Evolutionary conservation across 73 alveolate genomes (phyloP), one percentile per base, ranked within the genome.

Genomic region (Paramecium pentaurelia): DNA sequence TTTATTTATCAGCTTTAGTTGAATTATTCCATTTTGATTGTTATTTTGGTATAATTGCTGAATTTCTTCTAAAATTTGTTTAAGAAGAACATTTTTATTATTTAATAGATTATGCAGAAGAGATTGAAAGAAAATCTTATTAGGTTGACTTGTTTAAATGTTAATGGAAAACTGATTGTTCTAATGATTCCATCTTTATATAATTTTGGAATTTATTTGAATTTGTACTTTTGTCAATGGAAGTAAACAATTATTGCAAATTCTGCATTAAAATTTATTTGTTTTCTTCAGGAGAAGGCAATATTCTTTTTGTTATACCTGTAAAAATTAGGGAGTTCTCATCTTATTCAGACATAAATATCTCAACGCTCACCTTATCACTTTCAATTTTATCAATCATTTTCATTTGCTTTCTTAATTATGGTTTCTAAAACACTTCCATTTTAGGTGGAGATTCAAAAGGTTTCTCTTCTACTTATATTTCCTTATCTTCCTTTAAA

Each of bases 341-440:
- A 75, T 75, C 88, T 75, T 37, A n/a, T 37, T 75, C 88, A 22
- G 88, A 75, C 88, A 75, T 75, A 37, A 75, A 75, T 75, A 75
- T 75, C 37, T 75, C 88, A 34, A 75, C 20, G n/a, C 88, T 75
- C 12, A 75, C 18, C 5, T 75, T 75, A 14, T 75, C 88, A 75
- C 60, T 75, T 20, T 75, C 88, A 3, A 75, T 34, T 45, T 75
- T 75, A 34, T 75, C 88, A 34, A 75, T 70, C 49, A 30, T 75
- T 45, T 34, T 30, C 88, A 75, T 14, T 16, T 30, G 9, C 58
- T 36, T 75, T 75, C 37, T 75, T 8, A 6, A 75, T 32, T 32
- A 7, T 0, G 88, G 88, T 75, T 54, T 54, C 25, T 54, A 22
- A 18, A 47, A 27, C 8, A 37, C 49, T 80, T 64, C 84, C 84